Conservation (phyloP, 1,284 basidiomycete genomes). For the Coriolopsis trogii region DNA sequence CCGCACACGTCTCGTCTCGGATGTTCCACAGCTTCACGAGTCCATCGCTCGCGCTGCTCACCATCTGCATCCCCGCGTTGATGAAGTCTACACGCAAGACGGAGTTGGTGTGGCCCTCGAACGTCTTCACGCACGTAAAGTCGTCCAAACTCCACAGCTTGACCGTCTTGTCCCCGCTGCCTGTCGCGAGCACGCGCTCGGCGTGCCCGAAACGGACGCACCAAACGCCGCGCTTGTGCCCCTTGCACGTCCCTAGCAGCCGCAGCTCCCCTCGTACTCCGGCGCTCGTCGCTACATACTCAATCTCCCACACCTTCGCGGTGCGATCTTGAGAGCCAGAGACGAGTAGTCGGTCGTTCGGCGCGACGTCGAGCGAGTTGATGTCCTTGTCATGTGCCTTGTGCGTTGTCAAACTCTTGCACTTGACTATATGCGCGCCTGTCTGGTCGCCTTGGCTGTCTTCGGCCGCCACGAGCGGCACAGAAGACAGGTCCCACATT, state of each 20-base stretch:
- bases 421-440: constrained; percentile 41
- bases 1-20: constrained; percentile 82
- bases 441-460: constrained; percentile 21
- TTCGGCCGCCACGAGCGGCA: constrained; percentile 41
- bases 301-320: constrained; percentile 87
- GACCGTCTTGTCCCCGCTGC: constrained; percentile 93
- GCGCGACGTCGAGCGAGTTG: constrained; percentile 93
- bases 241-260: constrained; percentile 88
- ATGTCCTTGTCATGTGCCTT: constrained; percentile 99
- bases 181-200: constrained; percentile 89
- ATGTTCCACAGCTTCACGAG: constrained; percentile 97
- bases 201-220: constrained; percentile 84
- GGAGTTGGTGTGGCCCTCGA: constrained; percentile 96
- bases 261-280: constrained; percentile 70
- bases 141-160: constrained; percentile 94
- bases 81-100: constrained; percentile 94
- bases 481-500: constrained; percentile 87
- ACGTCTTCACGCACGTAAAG: constrained; percentile 91
- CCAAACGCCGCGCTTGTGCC: constrained; percentile 98
- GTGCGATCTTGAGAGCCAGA: constrained; percentile 97
- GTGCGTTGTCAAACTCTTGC: constrained; percentile 85
- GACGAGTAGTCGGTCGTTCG: constrained; percentile 87
- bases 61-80: constrained; percentile 82
- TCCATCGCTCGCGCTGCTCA: constrained; percentile 91
- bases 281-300: constrained; percentile 50